A percentile compares a stretch with the other conserved stretches of the same genome.
Conservation (phyloP, 805 yeast species). For the Brettanomyces anomalus region DNA sequence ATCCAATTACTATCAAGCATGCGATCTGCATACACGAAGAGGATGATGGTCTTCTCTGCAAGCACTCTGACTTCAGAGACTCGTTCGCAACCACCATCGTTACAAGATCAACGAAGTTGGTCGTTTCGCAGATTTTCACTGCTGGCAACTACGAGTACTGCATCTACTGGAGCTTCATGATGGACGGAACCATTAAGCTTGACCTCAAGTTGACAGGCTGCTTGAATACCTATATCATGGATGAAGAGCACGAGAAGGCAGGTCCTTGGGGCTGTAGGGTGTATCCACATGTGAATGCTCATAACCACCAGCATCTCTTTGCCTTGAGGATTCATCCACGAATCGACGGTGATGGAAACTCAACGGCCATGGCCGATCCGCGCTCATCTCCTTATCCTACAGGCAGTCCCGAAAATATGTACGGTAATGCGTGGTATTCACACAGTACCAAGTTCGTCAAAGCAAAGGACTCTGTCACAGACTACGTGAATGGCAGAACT, state of each 20-base stretch:
- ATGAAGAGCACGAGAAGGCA: conserved; percentile 52
- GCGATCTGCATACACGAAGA: conserved; percentile 83
- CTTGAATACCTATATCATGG: conserved; percentile 61
- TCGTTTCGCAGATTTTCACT: conserved; percentile 74
- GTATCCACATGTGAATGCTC: conserved; percentile 75
- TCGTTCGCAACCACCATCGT: conserved; percentile 65
- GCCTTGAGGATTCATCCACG: conserved; percentile 73
- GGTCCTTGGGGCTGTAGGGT: conserved; percentile 79
- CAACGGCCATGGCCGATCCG: conserved; percentile 63
- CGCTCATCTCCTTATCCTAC: conserved; percentile 46
- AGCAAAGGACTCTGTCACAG: conserved; percentile 55
- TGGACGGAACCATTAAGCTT: conserved; percentile 75
- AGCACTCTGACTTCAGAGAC: conserved; percentile 82
- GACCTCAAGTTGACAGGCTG: conserved; percentile 79
- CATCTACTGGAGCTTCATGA: conserved; percentile 74
- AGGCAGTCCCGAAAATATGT: conserved; percentile 63
- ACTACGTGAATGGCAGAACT: conserved; percentile 58
- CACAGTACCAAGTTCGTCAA: conserved; percentile 60
- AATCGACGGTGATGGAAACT: conserved; percentile 72
- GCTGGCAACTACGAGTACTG: conserved; percentile 85
- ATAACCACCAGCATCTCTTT: conserved; percentile 80
- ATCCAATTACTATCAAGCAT: conserved; percentile 60
- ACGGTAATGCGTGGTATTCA: conserved; percentile 70
- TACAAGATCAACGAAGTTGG: conserved; percentile 65
- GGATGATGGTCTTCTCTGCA: conserved; percentile 71